Percentiles rank a stretch among this genome's conserved stretches.
These are phyloP conservation scores for Hygrophorus russula DNA, from an alignment of 768 basidiomycete species.

Conservation along the genomic window DNA sequence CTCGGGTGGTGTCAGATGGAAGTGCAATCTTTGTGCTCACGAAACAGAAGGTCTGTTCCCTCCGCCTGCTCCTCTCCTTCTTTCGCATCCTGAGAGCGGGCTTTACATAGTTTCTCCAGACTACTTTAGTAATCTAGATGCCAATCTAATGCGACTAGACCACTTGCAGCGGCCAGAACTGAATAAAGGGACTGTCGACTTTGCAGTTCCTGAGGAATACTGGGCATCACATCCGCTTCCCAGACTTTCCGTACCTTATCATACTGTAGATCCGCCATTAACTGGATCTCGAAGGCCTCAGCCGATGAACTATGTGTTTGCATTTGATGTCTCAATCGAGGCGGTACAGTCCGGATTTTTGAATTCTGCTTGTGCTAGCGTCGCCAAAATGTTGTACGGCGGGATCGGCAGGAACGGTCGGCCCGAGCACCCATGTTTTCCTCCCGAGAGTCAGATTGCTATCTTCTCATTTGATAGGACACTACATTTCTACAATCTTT, in stretches of 20 bases:
- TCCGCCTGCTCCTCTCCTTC: not conserved
- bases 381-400: constrained; percentile 60
- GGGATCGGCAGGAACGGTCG: constrained; percentile 28
- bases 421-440: constrained; percentile 37
- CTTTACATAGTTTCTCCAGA: constrained; percentile 50
- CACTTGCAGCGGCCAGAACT: constrained; percentile 77
- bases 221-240: constrained; percentile 68
- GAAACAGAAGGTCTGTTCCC: constrained; percentile 68
- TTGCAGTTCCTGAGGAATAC: constrained; percentile 72
- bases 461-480: constrained; percentile 75
- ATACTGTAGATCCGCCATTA: constrained; percentile 36
- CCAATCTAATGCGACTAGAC: constrained; percentile 68
- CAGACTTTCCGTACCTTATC: constrained; percentile 40
- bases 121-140: constrained; percentile 80
- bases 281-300: constrained; percentile 39
- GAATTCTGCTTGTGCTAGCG: constrained; percentile 46
- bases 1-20: constrained; percentile 77
- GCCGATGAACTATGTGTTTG: constrained; percentile 74
- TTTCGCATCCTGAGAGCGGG: constrained; percentile 1
- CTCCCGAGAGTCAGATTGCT: constrained; percentile 45
- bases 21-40: constrained; percentile 81
- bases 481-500: constrained; percentile 83
- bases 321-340: constrained; percentile 70
- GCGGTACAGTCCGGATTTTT: constrained; percentile 64
- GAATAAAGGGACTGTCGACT: constrained; percentile 86